A percentile compares a stretch with the other conserved stretches of the same genome.
Evolutionary conservation across 2,329 filamentous ascomycete genomes (phyloP).

Genomic region (Botrytis deweyae): DNA sequence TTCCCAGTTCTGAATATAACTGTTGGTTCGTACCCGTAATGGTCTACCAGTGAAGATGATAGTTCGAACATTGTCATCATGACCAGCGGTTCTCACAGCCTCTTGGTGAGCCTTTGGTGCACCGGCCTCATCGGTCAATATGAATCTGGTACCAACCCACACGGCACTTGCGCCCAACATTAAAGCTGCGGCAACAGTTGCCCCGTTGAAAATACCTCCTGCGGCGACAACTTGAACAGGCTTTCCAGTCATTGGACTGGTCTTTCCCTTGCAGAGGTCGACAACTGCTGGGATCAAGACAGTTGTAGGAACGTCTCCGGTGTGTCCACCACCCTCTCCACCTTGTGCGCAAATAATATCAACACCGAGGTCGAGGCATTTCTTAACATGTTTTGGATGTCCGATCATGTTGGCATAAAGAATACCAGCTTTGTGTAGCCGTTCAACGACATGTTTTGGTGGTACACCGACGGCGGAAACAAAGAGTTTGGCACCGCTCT

Average conservation of each 20-base stretch:
- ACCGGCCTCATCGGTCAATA: conserved; percentile 90
- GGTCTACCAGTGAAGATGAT: conserved; percentile 98
- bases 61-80: conserved; percentile 94
- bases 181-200: conserved; percentile 82
- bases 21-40: conserved; percentile 87
- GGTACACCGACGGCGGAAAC: conserved; percentile 96
- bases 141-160: conserved; percentile 96
- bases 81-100: conserved; percentile 84
- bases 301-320: conserved; percentile 84
- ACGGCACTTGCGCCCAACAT: conserved; percentile 91
- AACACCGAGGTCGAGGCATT: conserved; percentile 86
- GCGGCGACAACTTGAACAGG: conserved; percentile 91
- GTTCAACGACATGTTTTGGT: conserved; percentile 83
- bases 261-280: conserved; percentile 75
- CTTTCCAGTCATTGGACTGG: conserved; percentile 80
- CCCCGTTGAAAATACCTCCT: conserved; percentile 90
- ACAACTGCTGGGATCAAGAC: conserved; percentile 92
- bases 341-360: conserved; percentile 99
- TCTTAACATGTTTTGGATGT: conserved; percentile 97
- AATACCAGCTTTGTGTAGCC: conserved; percentile 81
- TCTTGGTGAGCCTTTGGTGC: conserved; percentile 94
- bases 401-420: conserved; percentile 99
- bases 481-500: conserved; percentile 87
- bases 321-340: conserved; percentile 95
- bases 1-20: conserved; percentile 93